Evolutionary conservation across 176 grass and related monocot genomes (phyloP), one percentile per base, ranked within the genome.

Genomic region (Lolium rigidum): DNA sequence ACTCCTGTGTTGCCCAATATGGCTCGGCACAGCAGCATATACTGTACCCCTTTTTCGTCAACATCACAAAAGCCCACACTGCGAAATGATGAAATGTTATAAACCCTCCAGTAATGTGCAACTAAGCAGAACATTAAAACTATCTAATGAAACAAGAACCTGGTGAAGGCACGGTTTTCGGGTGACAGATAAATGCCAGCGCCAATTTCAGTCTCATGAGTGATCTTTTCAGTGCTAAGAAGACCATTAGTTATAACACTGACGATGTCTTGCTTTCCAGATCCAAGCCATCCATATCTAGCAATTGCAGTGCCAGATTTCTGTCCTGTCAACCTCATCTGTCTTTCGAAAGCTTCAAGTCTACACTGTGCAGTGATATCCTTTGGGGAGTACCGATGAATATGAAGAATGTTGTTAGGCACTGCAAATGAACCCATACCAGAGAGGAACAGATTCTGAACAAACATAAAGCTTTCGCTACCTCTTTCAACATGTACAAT

Each of bases 1-100:
- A 79, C 68, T 85, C 83, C 81, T 55, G 69, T 77, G 10, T 87
- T 91, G 59, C 89, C 89, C 69, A 85, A 68, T 85, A 86, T 87
- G 22, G 77, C 68, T 57, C 68, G 35, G 79, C 90, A 95, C 54
- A 92, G 73, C 79, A 95, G 69, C 90, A 92, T 95, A 76, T 88
- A 90, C 66, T 92, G 90, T 75, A 88, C 28, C 6, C 90, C 90
- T 84, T 92, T 95, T 92, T 88, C 74, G 51, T 95, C 90, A 88
- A 86, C 84, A 90, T 90, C 90, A 90, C 84, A 94, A 82, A 85
- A 73, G 83, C 78, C 82, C 17, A 94, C 66, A 20, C 90, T 94
- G 48, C 70, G 17, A 52, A 80, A 86, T 87, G 9, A 72, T 37
- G 4, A 35, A 87, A 70, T 57, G 14, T 67, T 58, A 69, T n/a